phyloP scores from a whole-genome alignment of 2,329 filamentous ascomycete genomes.

The Penicillium sp. region DNA sequence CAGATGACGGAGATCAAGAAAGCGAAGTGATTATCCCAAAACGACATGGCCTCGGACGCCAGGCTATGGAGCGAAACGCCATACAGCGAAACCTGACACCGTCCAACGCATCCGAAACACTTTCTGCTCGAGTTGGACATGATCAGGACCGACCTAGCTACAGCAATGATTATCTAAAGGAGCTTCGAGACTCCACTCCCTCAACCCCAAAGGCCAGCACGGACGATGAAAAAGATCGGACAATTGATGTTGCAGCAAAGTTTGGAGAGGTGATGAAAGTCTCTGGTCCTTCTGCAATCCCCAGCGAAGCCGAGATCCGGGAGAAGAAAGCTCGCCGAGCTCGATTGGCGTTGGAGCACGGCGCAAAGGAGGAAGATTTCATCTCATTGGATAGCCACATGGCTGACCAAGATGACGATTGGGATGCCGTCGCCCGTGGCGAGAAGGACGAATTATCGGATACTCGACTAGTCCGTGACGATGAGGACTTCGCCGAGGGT shows the following conservation, averaged over 20 bases:
- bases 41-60: constrained; percentile 57
- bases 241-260: constrained; percentile 50
- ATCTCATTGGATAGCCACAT: constrained; percentile 43
- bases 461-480: constrained; percentile 74
- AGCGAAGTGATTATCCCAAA: constrained; percentile 60
- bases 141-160: constrained; percentile 75
- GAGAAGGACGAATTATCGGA: constrained; percentile 64
- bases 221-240: constrained; percentile 50
- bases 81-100: constrained; percentile 54
- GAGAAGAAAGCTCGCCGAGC: constrained; percentile 88
- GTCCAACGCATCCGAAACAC: constrained; percentile 47
- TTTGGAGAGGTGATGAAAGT: constrained; percentile 44
- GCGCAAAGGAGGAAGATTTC: constrained; percentile 61
- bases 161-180: constrained; percentile 79
- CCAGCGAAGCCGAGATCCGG: constrained; percentile 78
- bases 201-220: constrained; percentile 64
- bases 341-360: constrained; percentile 69
- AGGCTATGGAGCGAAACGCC: constrained; percentile 66
- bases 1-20: constrained; percentile 55
- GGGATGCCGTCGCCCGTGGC: constrained; percentile 45
- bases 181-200: constrained; percentile 81
- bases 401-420: constrained; percentile 43
- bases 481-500: constrained; percentile 89
- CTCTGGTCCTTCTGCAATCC: constrained; percentile 53
- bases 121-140: constrained; percentile 59